Base-by-base conservation (phyloP, 179 eudicot species). In the Nepenthes alata region DNA sequence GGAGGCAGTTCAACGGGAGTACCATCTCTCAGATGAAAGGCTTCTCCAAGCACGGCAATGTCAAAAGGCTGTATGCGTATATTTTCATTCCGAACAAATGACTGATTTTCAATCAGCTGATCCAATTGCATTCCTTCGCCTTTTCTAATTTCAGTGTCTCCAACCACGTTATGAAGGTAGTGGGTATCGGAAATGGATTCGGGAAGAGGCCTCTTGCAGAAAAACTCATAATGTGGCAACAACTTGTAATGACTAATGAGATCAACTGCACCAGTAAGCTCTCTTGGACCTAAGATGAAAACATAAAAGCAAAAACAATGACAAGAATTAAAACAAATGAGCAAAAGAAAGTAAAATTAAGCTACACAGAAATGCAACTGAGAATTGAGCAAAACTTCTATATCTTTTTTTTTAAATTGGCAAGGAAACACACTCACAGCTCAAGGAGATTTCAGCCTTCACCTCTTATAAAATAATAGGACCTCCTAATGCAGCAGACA, bases 181-280 rank as follows among this genome's bases (percentile, higher is more conserved):
- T 82, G 98, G 59, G 98, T 76, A 67, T 93, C 98, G 15, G 93
- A 75, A 71, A 89, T 71, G 49, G 97, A 79, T 67, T 80, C 66
- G 47, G 98, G 98, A 75, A 93, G 95, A 64, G 95, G 58, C 81
- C 77, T 85, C 77, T 93, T 93, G 87, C 98, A 89, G 78, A 93
- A 93, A 66, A 85, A 89, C 68, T 87, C 98, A 57, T 87, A 81
- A 66, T 85, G 95, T 63, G 97, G 88, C 62, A 80, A 64, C 79
- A 93, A 74, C 69, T 83, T 89, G 81, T 81, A 89, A 69, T 81
- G 90, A 72, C 75, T 81, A 59, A 93, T 82, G 70, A 93, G 93
- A 89, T 93, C 97, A 71, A 83, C 83, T 63, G 98, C 97, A 72
- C 98, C 98, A 0, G 97, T 89, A 62, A 87, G 95, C 72, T 93